A percentile compares a stretch with the other conserved stretches of the same genome.
Conservation (phyloP, 2,329 filamentous ascomycete genomes). For the Sordariomycetes sp. region DNA sequence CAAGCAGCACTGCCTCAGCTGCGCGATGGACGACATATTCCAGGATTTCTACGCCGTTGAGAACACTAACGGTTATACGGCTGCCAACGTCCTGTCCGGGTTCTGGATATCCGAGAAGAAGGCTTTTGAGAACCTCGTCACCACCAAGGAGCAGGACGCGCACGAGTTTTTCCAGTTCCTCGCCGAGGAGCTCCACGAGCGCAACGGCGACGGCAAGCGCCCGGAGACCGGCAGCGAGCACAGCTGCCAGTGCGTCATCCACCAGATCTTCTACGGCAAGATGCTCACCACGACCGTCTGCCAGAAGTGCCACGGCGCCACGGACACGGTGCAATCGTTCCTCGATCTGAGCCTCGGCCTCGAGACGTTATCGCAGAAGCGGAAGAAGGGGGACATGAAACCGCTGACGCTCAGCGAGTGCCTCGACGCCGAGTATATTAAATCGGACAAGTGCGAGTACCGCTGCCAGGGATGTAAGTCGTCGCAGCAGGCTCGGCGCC, state of each 20-base stretch:
- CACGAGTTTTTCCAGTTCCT: conserved; percentile 97
- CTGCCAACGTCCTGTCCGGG: conserved; percentile 75
- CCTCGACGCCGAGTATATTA: conserved; percentile 75
- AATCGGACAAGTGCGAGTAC: conserved; percentile 79
- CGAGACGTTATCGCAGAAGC: conserved; percentile 59
- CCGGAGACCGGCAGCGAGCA: conserved; percentile 45
- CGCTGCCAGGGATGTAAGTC: conserved; percentile 69
- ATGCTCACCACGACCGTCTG: conserved; percentile 85
- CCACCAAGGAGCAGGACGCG: conserved; percentile 90
- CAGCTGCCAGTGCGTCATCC: conserved; percentile 78
- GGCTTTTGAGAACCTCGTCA: conserved; percentile 62
- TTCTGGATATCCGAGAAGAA: conserved; percentile 79
- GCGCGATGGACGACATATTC: conserved; percentile 62
- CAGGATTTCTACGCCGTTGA: conserved; percentile 60
- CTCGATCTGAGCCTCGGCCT: conserved; percentile 82
- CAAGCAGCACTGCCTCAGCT: conserved; percentile 49
- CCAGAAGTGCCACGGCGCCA: conserved; percentile 71
- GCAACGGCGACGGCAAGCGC: conserved; percentile 59
- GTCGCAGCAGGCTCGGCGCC: conserved; percentile 68
- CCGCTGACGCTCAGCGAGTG: conserved; percentile 52
- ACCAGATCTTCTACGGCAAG: conserved; percentile 89
- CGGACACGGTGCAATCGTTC: conserved; percentile 75
- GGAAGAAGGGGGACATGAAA: conserved; percentile 37
- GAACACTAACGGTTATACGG: conserved; percentile 79
- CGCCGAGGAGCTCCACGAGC: conserved; percentile 77